Percentiles rank a stretch among this genome's conserved stretches.
phyloP scores from a whole-genome alignment of 1,139 yeast species.

The Saccharomyces uvarum region DNA sequence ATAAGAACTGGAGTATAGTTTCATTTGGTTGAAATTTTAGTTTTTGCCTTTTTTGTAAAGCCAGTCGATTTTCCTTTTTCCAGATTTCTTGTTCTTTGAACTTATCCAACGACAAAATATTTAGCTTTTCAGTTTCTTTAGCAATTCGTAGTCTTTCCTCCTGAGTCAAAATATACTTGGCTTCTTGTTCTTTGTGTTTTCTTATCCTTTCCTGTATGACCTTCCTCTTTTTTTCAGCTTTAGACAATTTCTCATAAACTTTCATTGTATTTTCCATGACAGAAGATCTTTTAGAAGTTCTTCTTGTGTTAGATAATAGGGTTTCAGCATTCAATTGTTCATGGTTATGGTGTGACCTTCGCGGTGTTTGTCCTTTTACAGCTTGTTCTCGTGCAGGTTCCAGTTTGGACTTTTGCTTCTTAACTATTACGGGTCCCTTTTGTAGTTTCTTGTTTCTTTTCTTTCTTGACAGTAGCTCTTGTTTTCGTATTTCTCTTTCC shows the following conservation, averaged over 20 bases:
- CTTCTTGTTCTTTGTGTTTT: constrained; percentile 33
- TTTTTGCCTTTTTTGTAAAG: constrained; percentile 59
- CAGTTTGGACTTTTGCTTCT: constrained; percentile 30
- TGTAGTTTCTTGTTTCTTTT: constrained; percentile 35
- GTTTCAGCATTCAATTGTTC: constrained; percentile 41
- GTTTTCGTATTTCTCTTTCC: constrained; percentile 52
- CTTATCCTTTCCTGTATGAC: constrained; percentile 31
- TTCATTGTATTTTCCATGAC: constrained; percentile 75
- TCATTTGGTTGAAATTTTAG: constrained; percentile 36
- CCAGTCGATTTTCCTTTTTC: constrained; percentile 70
- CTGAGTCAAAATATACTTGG: constrained; percentile 60
- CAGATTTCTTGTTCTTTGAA: constrained; percentile 81
- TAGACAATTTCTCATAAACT: constrained; percentile 63
- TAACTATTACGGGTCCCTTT: constrained; percentile 41
- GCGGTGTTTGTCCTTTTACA: constrained; percentile 15
- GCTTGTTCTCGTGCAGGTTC: constrained; percentile 13
- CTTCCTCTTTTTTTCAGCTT: constrained; percentile 62
- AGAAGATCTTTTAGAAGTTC: constrained; percentile 73
- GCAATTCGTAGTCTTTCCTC: constrained; percentile 84
- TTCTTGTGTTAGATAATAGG: constrained; percentile 43
- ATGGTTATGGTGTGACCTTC: constrained; percentile 11
- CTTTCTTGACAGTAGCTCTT: constrained; percentile 41
- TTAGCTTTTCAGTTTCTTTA: constrained; percentile 70
- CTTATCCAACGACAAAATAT: constrained; percentile 61
- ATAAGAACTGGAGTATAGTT: constrained; percentile 17